Percentiles rank a stretch among this genome's conserved stretches.
phyloP scores from a whole-genome alignment of 129 eudicot species.

The Dittrichia graveolens region DNA sequence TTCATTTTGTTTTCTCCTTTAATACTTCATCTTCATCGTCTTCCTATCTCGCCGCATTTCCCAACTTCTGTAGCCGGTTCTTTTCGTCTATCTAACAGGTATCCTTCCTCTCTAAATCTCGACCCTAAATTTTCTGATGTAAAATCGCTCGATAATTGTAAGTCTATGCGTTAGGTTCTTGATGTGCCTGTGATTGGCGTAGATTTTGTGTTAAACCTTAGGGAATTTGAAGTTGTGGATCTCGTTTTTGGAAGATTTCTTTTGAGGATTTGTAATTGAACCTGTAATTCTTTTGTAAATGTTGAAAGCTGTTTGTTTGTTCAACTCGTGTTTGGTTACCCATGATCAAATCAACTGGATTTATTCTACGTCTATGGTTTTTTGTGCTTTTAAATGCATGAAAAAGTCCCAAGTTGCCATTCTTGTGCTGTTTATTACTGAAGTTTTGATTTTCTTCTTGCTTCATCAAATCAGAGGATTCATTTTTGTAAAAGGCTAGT shows the following conservation, averaged over 20 bases:
- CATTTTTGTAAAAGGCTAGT: background rate
- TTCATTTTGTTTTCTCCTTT: too few species aligned
- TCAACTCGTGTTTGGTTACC: background rate
- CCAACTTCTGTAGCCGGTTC: slow-evolving; percentile 9
- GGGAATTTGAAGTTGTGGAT: slow-evolving; percentile 1
- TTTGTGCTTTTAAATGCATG: background rate
- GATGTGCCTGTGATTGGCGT: background rate
- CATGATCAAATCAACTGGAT: background rate
- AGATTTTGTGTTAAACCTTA: background rate
- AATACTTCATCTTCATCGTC: slow-evolving; percentile 7
- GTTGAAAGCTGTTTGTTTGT: background rate
- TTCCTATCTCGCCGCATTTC: slow-evolving; percentile 24
- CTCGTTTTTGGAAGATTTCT: background rate
- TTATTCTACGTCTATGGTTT: background rate
- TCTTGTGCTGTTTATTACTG: background rate
- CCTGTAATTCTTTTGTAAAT: background rate
- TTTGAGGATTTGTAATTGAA: background rate
- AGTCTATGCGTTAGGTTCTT: background rate
- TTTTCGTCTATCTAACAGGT: slow-evolving; percentile 27
- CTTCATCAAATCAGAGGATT: background rate
- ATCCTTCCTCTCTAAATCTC: background rate
- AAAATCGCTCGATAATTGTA: background rate
- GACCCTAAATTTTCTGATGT: background rate
- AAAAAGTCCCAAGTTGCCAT: background rate
- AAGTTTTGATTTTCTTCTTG: too few species aligned